phyloP scores from a whole-genome alignment of 768 basidiomycete species.

The Pleurotus platypus region DNA sequence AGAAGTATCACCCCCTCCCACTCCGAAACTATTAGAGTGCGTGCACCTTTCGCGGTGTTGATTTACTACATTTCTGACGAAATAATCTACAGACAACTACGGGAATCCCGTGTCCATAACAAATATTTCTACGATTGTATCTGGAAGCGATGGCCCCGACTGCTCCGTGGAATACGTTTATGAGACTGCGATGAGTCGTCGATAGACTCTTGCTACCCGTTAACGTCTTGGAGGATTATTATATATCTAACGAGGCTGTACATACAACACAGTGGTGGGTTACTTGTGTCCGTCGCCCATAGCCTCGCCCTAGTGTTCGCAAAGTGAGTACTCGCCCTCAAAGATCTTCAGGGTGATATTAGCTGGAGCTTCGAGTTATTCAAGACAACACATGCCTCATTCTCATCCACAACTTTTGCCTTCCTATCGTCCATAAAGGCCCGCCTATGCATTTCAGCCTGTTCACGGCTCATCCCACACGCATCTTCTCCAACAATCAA shows the following conservation, averaged over 20 bases:
- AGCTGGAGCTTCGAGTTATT: too few species aligned
- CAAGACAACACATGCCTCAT: not conserved
- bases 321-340: not conserved
- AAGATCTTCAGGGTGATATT: not conserved
- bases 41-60: not conserved
- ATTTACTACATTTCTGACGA: not conserved
- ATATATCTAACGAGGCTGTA: too few species aligned
- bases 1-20: not conserved
- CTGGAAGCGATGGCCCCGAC: not conserved
- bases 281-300: too few species aligned
- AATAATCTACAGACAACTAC: not conserved
- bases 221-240: too few species aligned
- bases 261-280: too few species aligned
- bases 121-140: not conserved
- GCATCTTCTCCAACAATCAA: not conserved
- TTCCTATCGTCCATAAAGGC: conserved; percentile 8
- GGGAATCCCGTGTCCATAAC: not conserved
- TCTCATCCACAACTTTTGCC: not conserved
- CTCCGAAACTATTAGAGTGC: not conserved
- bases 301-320: not conserved
- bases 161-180: not conserved
- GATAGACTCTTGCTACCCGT: too few species aligned
- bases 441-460: conserved; percentile 8
- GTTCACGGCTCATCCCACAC: conserved; percentile 8
- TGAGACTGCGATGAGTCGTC: not conserved